Evolutionary conservation across 257 asterid species (phyloP).

Genomic region (Nicotiana sylvestris): DNA sequence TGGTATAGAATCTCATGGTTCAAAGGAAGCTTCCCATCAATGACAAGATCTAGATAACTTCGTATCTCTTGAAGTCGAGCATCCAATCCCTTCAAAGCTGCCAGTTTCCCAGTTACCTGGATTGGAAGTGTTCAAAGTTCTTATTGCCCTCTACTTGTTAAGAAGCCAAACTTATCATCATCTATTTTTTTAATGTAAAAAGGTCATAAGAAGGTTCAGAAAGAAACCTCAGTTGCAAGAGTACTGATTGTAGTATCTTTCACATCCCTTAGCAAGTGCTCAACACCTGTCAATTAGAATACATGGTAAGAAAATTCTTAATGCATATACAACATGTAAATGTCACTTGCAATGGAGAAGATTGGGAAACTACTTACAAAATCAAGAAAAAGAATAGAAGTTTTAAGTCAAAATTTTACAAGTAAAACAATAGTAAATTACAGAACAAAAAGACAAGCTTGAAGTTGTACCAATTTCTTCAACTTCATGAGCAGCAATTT

Average conservation of each 20-base stretch:
- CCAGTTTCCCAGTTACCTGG: conserved; percentile 92
- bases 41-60: conserved; percentile 74
- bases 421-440: not conserved
- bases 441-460: not conserved
- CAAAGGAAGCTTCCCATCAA: conserved; percentile 84
- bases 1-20: conserved; percentile 95
- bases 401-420: not conserved
- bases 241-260: conserved; percentile 94
- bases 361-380: not conserved
- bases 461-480: conserved; percentile 76
- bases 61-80: conserved; percentile 86
- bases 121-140: conserved; percentile 7
- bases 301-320: not conserved
- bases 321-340: not conserved
- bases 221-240: conserved; percentile 85
- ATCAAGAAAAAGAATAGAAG: not conserved
- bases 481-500: conserved; percentile 98
- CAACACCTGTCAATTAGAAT: conserved; percentile 62
- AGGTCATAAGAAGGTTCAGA: conserved; percentile 46
- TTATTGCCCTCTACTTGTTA: not conserved
- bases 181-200: not conserved
- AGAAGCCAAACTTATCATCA: not conserved
- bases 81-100: conserved; percentile 93
- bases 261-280: conserved; percentile 91
- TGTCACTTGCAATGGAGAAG: not conserved